phyloP scores from a whole-genome alignment of 495 filamentous ascomycete species.

The Aspergillus cristatus region DNA sequence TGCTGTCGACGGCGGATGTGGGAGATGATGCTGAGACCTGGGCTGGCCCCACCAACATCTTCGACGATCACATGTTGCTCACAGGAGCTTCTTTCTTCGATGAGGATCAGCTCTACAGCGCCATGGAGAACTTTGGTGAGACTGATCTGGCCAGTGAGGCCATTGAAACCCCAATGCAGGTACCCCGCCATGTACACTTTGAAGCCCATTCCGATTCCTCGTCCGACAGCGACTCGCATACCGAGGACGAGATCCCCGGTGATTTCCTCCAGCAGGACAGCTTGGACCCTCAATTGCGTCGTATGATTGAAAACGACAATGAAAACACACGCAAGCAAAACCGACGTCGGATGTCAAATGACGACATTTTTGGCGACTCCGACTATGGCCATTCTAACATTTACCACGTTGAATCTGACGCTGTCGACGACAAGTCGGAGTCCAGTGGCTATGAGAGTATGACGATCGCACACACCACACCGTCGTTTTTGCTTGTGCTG shows the following conservation, averaged over 20 bases:
- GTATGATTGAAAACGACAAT: conserved; percentile 56
- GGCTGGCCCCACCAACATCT: conserved; percentile 44
- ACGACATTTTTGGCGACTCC: conserved; percentile 36
- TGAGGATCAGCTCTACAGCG: conserved; percentile 40
- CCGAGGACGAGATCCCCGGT: conserved; percentile 55
- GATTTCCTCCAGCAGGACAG: conserved; percentile 64
- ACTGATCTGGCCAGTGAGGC: conserved; percentile 37
- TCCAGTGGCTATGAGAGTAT: conserved; percentile 77
- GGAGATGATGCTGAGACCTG: conserved; percentile 44
- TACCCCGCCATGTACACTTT: conserved; percentile 42
- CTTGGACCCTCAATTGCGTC: conserved; percentile 58
- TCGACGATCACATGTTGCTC: conserved; percentile 41
- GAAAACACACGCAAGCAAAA: conserved; percentile 37
- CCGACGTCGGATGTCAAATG: conserved; percentile 23
- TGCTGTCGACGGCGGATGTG: conserved; percentile 13
- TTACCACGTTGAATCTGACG: conserved; percentile 44
- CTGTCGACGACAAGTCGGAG: conserved; percentile 40
- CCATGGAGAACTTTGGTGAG: conserved; percentile 37
- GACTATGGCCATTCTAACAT: conserved; percentile 40
- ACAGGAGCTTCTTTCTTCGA: conserved; percentile 41
- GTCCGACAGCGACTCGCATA: conserved; percentile 42
- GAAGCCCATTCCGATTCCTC: conserved; percentile 41
- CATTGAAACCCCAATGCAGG: conserved; percentile 23
- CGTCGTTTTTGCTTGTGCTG: conserved; percentile 35
- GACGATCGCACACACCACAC: conserved; percentile 13